phyloP scores from a whole-genome alignment of 148 eudicot genomes.

The Rhododendron molle region DNA sequence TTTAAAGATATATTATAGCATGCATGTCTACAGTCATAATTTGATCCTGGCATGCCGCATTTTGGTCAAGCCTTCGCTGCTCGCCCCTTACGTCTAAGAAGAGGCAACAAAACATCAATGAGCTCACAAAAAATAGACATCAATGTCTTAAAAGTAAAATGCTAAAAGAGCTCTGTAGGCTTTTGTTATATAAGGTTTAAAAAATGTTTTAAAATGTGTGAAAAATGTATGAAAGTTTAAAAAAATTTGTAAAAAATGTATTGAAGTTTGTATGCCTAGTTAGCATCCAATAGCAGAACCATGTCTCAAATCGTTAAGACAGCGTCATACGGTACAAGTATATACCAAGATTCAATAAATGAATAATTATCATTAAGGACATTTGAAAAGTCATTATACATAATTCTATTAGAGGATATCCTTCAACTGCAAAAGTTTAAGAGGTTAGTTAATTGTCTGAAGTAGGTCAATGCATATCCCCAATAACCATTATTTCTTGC shows the following conservation, averaged over 20 bases:
- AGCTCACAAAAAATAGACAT: neutral
- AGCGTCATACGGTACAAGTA: neutral
- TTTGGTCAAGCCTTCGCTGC: neutral
- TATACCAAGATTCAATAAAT: neutral
- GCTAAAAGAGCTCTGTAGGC: no score
- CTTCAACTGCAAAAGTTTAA: neutral
- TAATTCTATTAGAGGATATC: neutral
- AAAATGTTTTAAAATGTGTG: no score
- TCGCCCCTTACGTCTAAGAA: neutral
- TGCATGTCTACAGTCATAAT: neutral
- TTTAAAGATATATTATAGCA: neutral
- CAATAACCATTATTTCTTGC: neutral
- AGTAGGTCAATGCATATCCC: neutral
- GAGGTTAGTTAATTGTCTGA: neutral
- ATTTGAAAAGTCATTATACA: neutral
- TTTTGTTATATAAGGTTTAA: no score
- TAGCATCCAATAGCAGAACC: no score
- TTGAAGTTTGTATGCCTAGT: no score
- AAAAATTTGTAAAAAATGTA: no score
- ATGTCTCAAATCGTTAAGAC: neutral
- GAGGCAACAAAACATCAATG: no score
- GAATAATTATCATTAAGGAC: neutral
- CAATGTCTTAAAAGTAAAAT: neutral
- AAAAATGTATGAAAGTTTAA: no score
- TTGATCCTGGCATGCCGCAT: neutral